These are phyloP conservation scores for Solanum raphanifolium DNA, from an alignment of 257 asterid species.

Conservation along the genomic window DNA sequence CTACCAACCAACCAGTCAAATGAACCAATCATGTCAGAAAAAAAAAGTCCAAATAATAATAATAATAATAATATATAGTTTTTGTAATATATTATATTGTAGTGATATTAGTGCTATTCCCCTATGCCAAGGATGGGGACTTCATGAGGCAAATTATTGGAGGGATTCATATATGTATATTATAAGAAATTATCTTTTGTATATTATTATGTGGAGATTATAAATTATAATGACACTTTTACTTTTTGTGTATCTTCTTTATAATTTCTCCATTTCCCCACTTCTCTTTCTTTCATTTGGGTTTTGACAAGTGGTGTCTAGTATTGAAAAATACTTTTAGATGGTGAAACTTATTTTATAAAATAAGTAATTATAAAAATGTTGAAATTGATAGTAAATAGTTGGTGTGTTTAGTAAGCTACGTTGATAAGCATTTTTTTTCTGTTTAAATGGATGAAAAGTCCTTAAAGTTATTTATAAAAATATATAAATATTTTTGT, in stretches of 20 bases:
- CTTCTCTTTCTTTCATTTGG: neutral
- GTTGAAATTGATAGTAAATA: neutral
- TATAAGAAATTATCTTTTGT: neutral
- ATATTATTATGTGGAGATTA: neutral
- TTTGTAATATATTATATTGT: neutral
- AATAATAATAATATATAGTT: too few species aligned
- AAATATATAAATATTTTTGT: neutral
- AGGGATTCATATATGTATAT: neutral
- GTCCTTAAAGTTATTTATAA: neutral
- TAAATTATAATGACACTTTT: neutral
- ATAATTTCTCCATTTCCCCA: neutral
- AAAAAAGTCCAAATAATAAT: neutral
- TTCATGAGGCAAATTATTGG: neutral
- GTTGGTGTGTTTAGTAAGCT: neutral
- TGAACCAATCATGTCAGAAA: neutral
- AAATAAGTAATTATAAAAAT: neutral
- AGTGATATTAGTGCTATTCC: neutral
- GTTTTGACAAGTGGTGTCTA: neutral
- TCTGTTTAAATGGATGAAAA: neutral
- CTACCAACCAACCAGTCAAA: neutral
- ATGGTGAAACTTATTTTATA: neutral
- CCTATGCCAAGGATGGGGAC: constrained; percentile 1
- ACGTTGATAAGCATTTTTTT: neutral
- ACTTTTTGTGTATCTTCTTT: neutral
- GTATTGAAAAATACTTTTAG: neutral